These are phyloP conservation scores for Solanum neorickii DNA, from an alignment of 257 asterid genomes.

Conservation along the genomic window DNA sequence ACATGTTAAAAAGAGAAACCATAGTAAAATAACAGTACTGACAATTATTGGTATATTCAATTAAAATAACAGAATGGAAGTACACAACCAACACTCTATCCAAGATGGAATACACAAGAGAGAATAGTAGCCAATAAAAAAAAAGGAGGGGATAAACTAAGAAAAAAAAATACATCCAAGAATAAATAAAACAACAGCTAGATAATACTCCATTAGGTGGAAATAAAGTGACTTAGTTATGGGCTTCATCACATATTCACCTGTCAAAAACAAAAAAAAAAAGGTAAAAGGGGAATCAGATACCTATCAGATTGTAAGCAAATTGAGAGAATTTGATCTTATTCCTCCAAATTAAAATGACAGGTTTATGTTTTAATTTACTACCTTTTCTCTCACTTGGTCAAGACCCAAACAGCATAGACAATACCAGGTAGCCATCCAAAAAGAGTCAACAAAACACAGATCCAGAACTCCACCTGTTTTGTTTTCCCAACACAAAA, in stretches of 20 bases:
- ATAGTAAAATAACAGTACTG: neutral
- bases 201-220: neutral
- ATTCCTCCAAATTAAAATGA: neutral
- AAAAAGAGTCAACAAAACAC: conserved; percentile 8
- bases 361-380: neutral
- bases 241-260: neutral
- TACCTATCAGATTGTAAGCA: neutral
- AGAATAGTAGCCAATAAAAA: neutral
- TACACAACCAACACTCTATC: neutral
- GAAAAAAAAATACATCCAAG: neutral
- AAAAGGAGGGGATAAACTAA: neutral
- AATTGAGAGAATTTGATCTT: neutral
- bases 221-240: neutral
- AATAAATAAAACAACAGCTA: neutral
- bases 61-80: neutral
- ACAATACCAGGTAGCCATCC: conserved; percentile 17
- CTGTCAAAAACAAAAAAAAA: neutral
- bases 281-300: neutral
- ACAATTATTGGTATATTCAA: neutral
- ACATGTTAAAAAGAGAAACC: neutral
- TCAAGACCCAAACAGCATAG: conserved; percentile 14
- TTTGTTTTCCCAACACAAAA: neutral
- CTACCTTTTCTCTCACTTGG: neutral
- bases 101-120: neutral
- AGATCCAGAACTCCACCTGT: conserved; percentile 21